These are phyloP conservation scores for Echites panduratus DNA, from an alignment of 257 asterid species.

Conservation along the genomic window DNA sequence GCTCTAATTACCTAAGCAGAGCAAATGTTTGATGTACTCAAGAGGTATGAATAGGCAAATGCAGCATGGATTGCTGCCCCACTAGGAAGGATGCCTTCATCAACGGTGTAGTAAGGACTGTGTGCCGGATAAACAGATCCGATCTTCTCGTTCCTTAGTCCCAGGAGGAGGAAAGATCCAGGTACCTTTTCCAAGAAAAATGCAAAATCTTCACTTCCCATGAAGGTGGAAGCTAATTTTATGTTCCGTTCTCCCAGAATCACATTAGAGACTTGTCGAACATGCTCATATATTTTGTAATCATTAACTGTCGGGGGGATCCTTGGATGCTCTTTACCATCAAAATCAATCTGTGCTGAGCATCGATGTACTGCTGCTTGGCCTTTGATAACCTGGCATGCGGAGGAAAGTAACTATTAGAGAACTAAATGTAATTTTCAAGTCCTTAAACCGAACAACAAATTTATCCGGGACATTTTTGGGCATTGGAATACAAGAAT, in stretches of 20 bases:
- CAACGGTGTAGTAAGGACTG: slow-evolving; percentile 40
- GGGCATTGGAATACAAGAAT: background rate
- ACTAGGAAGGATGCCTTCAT: slow-evolving; percentile 47
- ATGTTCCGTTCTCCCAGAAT: slow-evolving; percentile 37
- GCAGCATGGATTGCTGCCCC: slow-evolving; percentile 57
- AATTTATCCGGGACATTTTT: too few species aligned
- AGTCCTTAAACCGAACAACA: background rate
- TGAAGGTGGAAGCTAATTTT: slow-evolving; percentile 26
- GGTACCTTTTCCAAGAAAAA: slow-evolving; percentile 33
- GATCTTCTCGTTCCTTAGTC: slow-evolving; percentile 29
- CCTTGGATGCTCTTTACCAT: slow-evolving; percentile 34
- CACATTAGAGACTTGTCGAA: slow-evolving; percentile 21
- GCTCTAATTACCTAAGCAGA: background rate
- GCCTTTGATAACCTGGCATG: slow-evolving; percentile 32
- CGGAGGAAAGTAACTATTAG: background rate
- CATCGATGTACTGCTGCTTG: slow-evolving; percentile 41
- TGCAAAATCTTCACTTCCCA: slow-evolving; percentile 66
- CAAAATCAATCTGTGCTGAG: slow-evolving; percentile 33
- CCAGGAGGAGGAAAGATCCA: slow-evolving; percentile 34
- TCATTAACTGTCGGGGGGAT: slow-evolving; percentile 49
- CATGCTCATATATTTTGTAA: slow-evolving; percentile 28
- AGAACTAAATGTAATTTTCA: background rate
- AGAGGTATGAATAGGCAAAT: slow-evolving; percentile 41
- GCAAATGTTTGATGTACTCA: slow-evolving; percentile 13
- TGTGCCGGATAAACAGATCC: slow-evolving; percentile 46